Evolutionary conservation across 345 rosid species (phyloP).

Genomic region (Erodium maritimum): DNA sequence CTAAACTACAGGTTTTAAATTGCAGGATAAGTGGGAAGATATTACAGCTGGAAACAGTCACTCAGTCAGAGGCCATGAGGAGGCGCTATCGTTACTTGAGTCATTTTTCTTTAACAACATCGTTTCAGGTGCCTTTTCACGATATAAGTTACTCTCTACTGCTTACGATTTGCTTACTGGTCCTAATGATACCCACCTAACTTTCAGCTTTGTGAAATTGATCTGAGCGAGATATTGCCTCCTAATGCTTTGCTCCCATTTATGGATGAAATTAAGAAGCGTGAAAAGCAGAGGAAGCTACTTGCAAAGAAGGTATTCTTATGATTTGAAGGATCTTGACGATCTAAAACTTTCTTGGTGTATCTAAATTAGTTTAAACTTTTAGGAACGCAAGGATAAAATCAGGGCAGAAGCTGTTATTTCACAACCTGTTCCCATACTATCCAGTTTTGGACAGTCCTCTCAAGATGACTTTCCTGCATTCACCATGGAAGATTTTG

Average conservation of each 20-base stretch:
- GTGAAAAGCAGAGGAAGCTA: conserved; percentile 68
- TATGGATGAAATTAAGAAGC: conserved; percentile 80
- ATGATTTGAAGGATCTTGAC: neutral
- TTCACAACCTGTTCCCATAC: conserved; percentile 31
- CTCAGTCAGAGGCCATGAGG: conserved; percentile 76
- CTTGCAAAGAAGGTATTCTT: conserved; percentile 55
- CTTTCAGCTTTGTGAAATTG: conserved; percentile 85
- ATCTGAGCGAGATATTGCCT: conserved; percentile 55
- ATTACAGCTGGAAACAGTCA: conserved; percentile 69
- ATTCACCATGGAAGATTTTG: conserved; percentile 79
- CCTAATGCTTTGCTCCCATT: conserved; percentile 62
- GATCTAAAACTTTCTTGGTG: neutral
- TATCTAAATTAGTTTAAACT: conserved; percentile 3
- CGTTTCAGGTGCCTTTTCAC: conserved; percentile 49
- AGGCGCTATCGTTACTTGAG: conserved; percentile 81
- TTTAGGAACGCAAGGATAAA: conserved; percentile 65
- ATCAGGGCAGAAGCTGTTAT: conserved; percentile 70
- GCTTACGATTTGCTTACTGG: conserved; percentile 3
- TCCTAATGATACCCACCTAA: conserved; percentile 3
- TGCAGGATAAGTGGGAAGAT: conserved; percentile 73
- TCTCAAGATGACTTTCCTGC: conserved; percentile 33
- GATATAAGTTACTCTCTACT: neutral
- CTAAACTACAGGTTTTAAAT: conserved; percentile 4
- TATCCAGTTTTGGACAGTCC: conserved; percentile 31
- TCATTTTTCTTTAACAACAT: conserved; percentile 83